Evolutionary conservation across 495 filamentous ascomycete species (phyloP).

Genomic region (Talaromyces ruber): DNA sequence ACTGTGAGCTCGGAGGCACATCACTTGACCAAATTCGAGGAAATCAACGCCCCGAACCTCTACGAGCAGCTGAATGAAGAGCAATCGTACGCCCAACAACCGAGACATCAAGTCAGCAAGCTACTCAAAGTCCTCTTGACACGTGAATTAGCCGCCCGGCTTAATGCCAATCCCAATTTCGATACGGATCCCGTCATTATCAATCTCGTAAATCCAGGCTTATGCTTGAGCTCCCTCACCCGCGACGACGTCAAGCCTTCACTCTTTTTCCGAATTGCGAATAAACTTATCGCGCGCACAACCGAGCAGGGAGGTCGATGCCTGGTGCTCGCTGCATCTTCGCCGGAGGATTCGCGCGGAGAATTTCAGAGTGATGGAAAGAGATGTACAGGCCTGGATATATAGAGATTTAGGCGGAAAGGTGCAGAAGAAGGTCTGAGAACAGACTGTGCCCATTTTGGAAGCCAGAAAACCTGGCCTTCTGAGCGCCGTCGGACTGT

Average conservation of each 20-base stretch:
- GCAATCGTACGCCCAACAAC: constrained; percentile 4
- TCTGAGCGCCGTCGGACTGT: not conserved
- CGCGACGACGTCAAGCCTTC: not conserved
- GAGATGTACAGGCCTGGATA: constrained; percentile 1
- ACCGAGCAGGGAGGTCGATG: constrained; percentile 36
- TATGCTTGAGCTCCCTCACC: constrained; percentile 1
- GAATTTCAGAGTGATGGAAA: constrained; percentile 1
- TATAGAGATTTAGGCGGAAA: not conserved
- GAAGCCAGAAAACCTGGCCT: not conserved
- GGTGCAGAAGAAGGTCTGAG: not conserved
- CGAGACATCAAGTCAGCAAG: constrained; percentile 12
- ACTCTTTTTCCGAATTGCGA: constrained; percentile 1
- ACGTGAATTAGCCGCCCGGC: constrained; percentile 13
- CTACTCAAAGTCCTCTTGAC: constrained; percentile 19
- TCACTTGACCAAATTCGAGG: constrained; percentile 7
- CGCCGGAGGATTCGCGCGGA: not conserved
- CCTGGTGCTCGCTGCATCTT: constrained; percentile 23
- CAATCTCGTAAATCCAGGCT: constrained; percentile 11
- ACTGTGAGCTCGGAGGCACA: constrained; percentile 5
- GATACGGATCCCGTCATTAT: constrained; percentile 10
- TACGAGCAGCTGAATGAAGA: constrained; percentile 14
- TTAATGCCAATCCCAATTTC: not conserved
- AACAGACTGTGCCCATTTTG: not conserved
- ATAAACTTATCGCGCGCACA: constrained; percentile 5
- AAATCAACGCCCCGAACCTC: constrained; percentile 11